Percentiles rank a stretch among this genome's conserved stretches.
These are phyloP conservation scores for Cladorrhinum sp. DNA, from an alignment of 2,329 filamentous ascomycete species.

Conservation along the genomic window DNA sequence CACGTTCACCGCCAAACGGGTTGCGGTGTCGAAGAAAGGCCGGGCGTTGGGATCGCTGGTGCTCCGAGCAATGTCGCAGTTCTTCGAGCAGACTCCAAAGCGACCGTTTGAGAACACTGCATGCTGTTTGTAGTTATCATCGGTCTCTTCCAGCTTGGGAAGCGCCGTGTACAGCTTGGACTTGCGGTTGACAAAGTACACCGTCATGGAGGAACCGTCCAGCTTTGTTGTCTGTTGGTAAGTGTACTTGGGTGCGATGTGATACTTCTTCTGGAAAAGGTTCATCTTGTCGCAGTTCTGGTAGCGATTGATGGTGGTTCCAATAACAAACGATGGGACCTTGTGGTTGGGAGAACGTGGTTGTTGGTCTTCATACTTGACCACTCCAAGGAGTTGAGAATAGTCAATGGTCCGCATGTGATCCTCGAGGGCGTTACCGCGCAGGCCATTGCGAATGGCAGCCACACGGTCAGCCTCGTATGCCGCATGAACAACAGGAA, in stretches of 20 bases:
- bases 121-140: background rate
- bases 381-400: conserved; percentile 24
- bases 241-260: conserved; percentile 26
- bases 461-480: background rate
- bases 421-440: background rate
- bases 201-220: conserved; percentile 38
- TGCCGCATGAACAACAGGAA: background rate
- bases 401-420: conserved; percentile 20
- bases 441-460: background rate
- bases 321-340: conserved; percentile 25
- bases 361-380: conserved; percentile 22
- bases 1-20: conserved; percentile 23
- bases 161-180: conserved; percentile 24
- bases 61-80: conserved; percentile 25
- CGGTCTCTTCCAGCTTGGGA: background rate
- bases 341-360: background rate
- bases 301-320: conserved; percentile 28
- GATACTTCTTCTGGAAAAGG: conserved; percentile 19
- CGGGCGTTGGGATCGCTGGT: background rate
- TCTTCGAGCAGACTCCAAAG: conserved; percentile 33
- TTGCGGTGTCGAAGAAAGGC: conserved; percentile 27
- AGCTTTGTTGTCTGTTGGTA: conserved; percentile 41
- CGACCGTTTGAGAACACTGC: conserved; percentile 28
- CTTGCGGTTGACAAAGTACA: conserved; percentile 34
- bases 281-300: conserved; percentile 31